These are phyloP conservation scores for Sindora glabra DNA, from an alignment of 306 rosid species.

Conservation along the genomic window DNA sequence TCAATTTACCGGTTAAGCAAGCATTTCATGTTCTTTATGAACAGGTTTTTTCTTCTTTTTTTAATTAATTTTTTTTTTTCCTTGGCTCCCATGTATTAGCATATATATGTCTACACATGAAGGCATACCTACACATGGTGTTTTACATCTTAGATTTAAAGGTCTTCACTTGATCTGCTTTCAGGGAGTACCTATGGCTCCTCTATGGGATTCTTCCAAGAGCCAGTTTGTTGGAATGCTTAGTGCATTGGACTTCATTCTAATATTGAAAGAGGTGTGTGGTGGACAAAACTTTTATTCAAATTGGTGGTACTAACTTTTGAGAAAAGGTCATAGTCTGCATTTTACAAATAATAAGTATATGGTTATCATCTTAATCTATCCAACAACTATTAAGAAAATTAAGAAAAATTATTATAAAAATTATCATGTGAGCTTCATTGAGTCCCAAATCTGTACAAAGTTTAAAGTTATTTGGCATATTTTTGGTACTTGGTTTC, in stretches of 20 bases:
- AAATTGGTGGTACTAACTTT: slow-evolving; percentile 12
- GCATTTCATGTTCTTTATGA: slow-evolving; percentile 78
- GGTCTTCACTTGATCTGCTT: slow-evolving; percentile 13
- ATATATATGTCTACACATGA: background rate
- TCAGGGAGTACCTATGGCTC: slow-evolving; percentile 71
- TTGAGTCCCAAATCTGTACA: background rate
- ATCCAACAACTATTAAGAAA: background rate
- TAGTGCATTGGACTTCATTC: slow-evolving; percentile 76
- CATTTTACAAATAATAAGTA: background rate
- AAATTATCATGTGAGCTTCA: background rate
- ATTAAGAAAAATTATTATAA: background rate
- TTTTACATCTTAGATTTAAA: slow-evolving; percentile 15
- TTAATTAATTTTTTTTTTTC: too few species aligned
- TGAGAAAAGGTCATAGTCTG: slow-evolving; percentile 6
- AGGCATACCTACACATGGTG: background rate
- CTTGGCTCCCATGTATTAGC: background rate
- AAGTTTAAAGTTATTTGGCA: slow-evolving; percentile 1
- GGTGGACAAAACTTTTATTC: slow-evolving; percentile 12
- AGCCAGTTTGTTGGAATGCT: slow-evolving; percentile 66
- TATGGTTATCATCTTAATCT: background rate
- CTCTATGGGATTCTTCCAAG: slow-evolving; percentile 61
- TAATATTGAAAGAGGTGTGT: slow-evolving; percentile 78
- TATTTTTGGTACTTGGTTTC: background rate
- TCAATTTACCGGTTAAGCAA: slow-evolving; percentile 71
- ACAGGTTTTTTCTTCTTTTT: slow-evolving; percentile 33